phyloP scores from a whole-genome alignment of 2,329 filamentous ascomycete genomes.

The Fusarium odoratissimum region DNA sequence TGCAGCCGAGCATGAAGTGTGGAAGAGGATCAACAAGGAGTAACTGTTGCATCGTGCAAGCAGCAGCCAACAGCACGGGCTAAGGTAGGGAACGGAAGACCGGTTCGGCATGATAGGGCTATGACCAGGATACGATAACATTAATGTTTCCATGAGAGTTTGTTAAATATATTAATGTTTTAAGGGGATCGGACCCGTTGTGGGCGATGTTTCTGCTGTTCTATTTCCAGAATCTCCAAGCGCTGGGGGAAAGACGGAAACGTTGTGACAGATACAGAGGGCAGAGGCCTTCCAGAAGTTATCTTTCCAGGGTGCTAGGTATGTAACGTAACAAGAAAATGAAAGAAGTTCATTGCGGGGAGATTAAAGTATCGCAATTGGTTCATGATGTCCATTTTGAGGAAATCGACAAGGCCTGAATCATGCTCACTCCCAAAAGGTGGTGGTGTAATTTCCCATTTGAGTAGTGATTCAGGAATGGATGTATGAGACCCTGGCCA shows the following conservation, averaged over 20 bases:
- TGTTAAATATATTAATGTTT: slow-evolving; percentile 41
- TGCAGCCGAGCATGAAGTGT: slow-evolving; percentile 70
- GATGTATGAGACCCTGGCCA: slow-evolving; percentile 31
- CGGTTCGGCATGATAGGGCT: slow-evolving; percentile 32
- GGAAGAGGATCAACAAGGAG: slow-evolving; percentile 71
- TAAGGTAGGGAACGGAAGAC: slow-evolving; percentile 13
- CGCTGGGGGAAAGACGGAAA: slow-evolving; percentile 28
- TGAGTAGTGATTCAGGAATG: slow-evolving; percentile 35
- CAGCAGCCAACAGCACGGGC: background rate
- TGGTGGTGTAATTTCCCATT: slow-evolving; percentile 44
- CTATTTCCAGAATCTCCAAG: slow-evolving; percentile 43
- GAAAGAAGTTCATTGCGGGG: slow-evolving; percentile 38
- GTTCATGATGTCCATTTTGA: slow-evolving; percentile 42
- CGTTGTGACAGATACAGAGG: slow-evolving; percentile 8
- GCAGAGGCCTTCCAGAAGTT: slow-evolving; percentile 14
- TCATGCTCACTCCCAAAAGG: slow-evolving; percentile 29
- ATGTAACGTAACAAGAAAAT: slow-evolving; percentile 31
- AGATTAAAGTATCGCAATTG: slow-evolving; percentile 35
- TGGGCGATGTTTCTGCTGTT: slow-evolving; percentile 37
- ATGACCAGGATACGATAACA: slow-evolving; percentile 27
- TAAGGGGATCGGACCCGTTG: slow-evolving; percentile 36
- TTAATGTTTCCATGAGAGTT: slow-evolving; percentile 34
- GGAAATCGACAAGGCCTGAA: slow-evolving; percentile 33
- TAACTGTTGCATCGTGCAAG: slow-evolving; percentile 43
- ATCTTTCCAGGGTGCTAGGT: slow-evolving; percentile 7